These are phyloP conservation scores for Neoscytalidium dimidiatum DNA, from an alignment of 2,329 filamentous ascomycete species.

Conservation along the genomic window DNA sequence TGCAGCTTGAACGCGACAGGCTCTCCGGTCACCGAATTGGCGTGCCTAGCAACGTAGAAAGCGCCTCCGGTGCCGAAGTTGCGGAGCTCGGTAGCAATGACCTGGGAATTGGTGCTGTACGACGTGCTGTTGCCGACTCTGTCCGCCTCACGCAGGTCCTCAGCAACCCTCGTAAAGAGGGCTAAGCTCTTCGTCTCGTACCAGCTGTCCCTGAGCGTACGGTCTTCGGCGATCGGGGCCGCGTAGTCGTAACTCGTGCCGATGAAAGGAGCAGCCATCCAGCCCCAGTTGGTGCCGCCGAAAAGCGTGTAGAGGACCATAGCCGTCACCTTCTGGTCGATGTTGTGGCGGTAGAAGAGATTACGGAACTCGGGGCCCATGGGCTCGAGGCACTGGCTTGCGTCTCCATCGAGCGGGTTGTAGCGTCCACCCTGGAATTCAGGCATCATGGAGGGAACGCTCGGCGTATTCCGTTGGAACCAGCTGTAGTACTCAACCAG, in stretches of 20 bases:
- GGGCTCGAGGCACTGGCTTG: conserved; percentile 55
- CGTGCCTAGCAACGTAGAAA: conserved; percentile 62
- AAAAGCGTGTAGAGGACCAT: conserved; percentile 67
- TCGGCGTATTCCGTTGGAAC: conserved; percentile 44
- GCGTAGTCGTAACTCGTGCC: conserved; percentile 66
- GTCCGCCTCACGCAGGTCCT: conserved; percentile 59
- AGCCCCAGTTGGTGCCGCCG: conserved; percentile 66
- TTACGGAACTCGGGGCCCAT: conserved; percentile 63
- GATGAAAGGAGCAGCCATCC: conserved; percentile 58
- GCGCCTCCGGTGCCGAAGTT: conserved; percentile 59
- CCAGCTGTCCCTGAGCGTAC: conserved; percentile 60
- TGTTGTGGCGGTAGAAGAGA: conserved; percentile 64
- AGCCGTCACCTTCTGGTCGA: conserved; percentile 60
- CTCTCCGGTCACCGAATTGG: conserved; percentile 53
- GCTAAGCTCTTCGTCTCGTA: conserved; percentile 65
- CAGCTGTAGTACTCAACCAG: conserved; percentile 51
- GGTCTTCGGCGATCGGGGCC: conserved; percentile 62
- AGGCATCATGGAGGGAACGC: conserved; percentile 57
- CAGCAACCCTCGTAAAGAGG: conserved; percentile 60
- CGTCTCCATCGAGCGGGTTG: conserved; percentile 63
- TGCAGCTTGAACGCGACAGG: conserved; percentile 57
- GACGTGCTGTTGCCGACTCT: conserved; percentile 50
- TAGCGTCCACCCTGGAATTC: conserved; percentile 64
- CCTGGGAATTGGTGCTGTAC: conserved; percentile 54
- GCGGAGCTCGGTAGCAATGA: conserved; percentile 59